Percentiles rank a stretch among this genome's conserved stretches.
Evolutionary conservation across 2,329 filamentous ascomycete genomes (phyloP).

Genomic region (Arthroderma sp.): DNA sequence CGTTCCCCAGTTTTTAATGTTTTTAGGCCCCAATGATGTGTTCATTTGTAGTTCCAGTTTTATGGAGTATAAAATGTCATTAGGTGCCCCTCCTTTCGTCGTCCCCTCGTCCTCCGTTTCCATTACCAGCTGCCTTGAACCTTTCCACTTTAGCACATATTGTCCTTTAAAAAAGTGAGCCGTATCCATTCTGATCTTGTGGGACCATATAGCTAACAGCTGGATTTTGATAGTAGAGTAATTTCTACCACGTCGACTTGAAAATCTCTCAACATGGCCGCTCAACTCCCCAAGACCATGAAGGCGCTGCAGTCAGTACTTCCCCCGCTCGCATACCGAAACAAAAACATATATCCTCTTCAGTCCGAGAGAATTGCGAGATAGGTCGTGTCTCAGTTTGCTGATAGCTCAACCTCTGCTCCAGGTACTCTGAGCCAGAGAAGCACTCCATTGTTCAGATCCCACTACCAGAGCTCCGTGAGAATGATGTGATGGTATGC

Average conservation of each 20-base stretch:
- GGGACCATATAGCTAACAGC: too few relatives aligned
- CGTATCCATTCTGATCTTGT: too few relatives aligned
- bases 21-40: too few relatives aligned
- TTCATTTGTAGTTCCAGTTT: too few relatives aligned
- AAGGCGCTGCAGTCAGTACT: slow-evolving; percentile 47
- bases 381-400: not conserved
- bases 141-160: too few relatives aligned
- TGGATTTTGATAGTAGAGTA: not conserved
- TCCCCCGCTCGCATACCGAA: not conserved
- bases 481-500: slow-evolving; percentile 44
- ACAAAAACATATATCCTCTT: not conserved
- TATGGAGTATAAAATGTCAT: too few relatives aligned
- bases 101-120: too few relatives aligned
- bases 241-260: not conserved
- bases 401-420: not conserved
- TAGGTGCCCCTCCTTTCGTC: too few relatives aligned
- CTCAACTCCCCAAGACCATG: slow-evolving; percentile 40
- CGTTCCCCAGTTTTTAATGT: too few relatives aligned
- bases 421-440: slow-evolving; percentile 48
- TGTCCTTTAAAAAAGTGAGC: too few relatives aligned
- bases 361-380: not conserved
- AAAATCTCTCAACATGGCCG: slow-evolving; percentile 18
- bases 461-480: slow-evolving; percentile 47
- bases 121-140: too few relatives aligned
- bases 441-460: slow-evolving; percentile 49